phyloP scores from a whole-genome alignment of 2,329 filamentous ascomycete species.

The Teratosphaeria destructans region DNA sequence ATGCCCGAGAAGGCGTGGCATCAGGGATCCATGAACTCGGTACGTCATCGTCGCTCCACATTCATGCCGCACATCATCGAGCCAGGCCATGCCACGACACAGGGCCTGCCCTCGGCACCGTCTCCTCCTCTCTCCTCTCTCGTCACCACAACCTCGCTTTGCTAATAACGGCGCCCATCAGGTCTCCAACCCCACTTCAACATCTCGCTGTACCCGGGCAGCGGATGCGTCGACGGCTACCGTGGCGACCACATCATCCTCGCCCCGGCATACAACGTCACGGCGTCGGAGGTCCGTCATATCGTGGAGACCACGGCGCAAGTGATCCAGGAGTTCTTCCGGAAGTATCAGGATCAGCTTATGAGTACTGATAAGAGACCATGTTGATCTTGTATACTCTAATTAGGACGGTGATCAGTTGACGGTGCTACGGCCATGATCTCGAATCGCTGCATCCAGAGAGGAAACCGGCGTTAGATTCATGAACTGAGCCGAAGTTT shows the following conservation, averaged over 20 bases:
- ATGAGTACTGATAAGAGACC: background rate
- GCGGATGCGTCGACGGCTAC: constrained; percentile 49
- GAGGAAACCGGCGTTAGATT: background rate
- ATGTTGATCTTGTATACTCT: background rate
- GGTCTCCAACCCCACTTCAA: constrained; percentile 34
- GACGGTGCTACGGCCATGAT: background rate
- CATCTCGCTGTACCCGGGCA: constrained; percentile 54
- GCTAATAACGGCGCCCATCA: constrained; percentile 12
- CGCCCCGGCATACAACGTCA: constrained; percentile 58
- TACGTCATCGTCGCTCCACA: constrained; percentile 13
- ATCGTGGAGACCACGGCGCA: constrained; percentile 43
- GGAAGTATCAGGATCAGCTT: constrained; percentile 1
- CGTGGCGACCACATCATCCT: constrained; percentile 60
- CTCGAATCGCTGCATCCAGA: background rate
- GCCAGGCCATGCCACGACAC: background rate
- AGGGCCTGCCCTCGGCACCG: background rate
- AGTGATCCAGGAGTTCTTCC: constrained; percentile 44
- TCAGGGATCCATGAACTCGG: constrained; percentile 43
- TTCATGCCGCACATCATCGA: background rate
- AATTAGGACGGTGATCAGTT: background rate
- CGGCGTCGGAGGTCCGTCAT: constrained; percentile 43
- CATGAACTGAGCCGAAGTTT: background rate
- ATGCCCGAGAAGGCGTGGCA: constrained; percentile 34
- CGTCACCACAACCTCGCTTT: background rate
- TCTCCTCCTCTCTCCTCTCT: background rate